phyloP scores from a whole-genome alignment of 2,329 filamentous ascomycete species.

The Ceratocystis diversiconidia region DNA sequence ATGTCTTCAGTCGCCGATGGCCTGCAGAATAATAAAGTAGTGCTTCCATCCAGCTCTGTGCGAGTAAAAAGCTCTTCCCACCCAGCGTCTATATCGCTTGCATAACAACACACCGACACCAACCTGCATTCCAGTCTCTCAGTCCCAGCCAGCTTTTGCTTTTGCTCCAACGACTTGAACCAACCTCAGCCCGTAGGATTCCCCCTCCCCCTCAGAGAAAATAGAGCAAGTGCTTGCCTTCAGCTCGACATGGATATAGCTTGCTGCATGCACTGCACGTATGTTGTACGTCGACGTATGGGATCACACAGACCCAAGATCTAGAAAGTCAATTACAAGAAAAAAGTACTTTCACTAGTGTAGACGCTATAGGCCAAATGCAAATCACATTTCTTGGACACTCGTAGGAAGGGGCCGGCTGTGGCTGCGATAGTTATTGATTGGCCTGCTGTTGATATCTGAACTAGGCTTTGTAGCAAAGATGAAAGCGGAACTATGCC shows the following conservation, averaged over 20 bases:
- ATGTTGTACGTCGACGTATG: not conserved
- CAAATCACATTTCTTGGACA: not conserved
- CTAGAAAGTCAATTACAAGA: not conserved
- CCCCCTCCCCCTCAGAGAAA: not conserved
- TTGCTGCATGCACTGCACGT: not conserved
- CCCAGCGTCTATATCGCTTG: not conserved
- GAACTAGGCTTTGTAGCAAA: not conserved
- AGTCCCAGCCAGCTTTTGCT: not conserved
- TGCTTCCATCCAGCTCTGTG: no score
- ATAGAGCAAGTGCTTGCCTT: not conserved
- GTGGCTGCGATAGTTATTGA: not conserved
- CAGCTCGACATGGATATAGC: conserved; percentile 4
- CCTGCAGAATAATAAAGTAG: no score
- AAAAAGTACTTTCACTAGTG: not conserved
- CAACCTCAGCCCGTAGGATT: not conserved
- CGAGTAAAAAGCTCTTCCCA: no score
- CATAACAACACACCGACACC: not conserved
- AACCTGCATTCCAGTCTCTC: not conserved
- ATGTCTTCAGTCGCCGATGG: not conserved
- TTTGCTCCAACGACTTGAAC: no score
- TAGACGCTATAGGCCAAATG: not conserved
- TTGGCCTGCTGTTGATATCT: not conserved
- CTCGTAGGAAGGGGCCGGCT: not conserved
- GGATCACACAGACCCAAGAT: not conserved
- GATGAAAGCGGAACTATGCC: not conserved